These are phyloP conservation scores for Chaetomium sp. DNA, from an alignment of 2,329 filamentous ascomycete genomes.

Conservation along the genomic window DNA sequence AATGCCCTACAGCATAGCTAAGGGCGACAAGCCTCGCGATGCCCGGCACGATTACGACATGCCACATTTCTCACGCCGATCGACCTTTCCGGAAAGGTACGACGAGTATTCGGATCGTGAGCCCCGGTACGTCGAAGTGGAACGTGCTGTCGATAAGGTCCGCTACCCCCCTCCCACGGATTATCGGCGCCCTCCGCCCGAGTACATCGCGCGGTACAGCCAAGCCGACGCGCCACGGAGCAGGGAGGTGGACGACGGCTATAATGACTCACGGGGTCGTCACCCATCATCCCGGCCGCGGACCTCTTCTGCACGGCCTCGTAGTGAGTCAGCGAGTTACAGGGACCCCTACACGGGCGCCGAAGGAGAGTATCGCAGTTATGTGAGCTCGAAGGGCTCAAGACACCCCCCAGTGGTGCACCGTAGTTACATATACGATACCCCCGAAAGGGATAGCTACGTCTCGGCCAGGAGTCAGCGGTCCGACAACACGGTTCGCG, in stretches of 20 bases:
- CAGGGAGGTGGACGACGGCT: constrained; percentile 42
- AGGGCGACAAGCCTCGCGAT: constrained; percentile 53
- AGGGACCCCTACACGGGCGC: constrained; percentile 43
- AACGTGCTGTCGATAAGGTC: constrained; percentile 44
- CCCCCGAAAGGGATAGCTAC: constrained; percentile 47
- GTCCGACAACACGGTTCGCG: constrained; percentile 43
- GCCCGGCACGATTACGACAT: constrained; percentile 47
- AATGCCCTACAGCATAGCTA: constrained; percentile 71
- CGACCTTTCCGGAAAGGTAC: constrained; percentile 48
- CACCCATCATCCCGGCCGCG: constrained; percentile 45
- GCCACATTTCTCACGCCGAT: constrained; percentile 47
- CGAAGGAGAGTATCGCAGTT: constrained; percentile 49
- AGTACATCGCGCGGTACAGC: constrained; percentile 44
- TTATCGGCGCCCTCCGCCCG: constrained; percentile 43
- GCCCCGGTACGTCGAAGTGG: constrained; percentile 44
- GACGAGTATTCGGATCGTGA: constrained; percentile 39
- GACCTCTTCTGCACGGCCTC: constrained; percentile 41
- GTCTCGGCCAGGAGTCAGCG: constrained; percentile 48
- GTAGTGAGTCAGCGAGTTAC: constrained; percentile 45
- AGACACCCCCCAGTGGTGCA: constrained; percentile 36
- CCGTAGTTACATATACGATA: constrained; percentile 40
- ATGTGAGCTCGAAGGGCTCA: constrained; percentile 41
- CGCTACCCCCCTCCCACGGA: constrained; percentile 39
- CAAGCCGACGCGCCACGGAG: constrained; percentile 37
- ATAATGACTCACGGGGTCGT: constrained; percentile 47